Evolutionary conservation across 768 basidiomycete genomes (phyloP), one percentile per base, ranked within the genome.

Genomic region (Hortiboletus flavorubellus): DNA sequence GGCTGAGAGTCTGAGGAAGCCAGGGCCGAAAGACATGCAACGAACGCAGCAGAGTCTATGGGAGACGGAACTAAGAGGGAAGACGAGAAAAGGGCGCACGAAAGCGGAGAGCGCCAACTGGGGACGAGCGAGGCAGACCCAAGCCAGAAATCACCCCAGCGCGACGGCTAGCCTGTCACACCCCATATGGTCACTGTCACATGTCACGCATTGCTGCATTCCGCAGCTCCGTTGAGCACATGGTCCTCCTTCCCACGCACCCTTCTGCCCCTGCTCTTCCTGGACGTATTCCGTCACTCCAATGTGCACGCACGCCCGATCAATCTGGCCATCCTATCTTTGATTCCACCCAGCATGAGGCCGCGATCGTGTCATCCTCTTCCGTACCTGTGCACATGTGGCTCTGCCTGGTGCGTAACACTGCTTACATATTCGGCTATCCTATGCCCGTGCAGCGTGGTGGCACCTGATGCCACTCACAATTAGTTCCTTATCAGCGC

Each of bases 1-100:
- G 61, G 67, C 67, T 65, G 65, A 55, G 61, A 68, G 67, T 65
- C 68, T 68, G 67, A 69, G 56, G 38, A 47, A 52, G 55, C 60
- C 58, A 65, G 67, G 64, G 54, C 62, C 59, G 59, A 65, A 46
- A 47, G 61, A 60, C 67, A 69, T 68, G 64, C 67, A 69, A 62
- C 64, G 51, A 12, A 21, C 21, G 31, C 21, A 42, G 56, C 48
- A 53, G 50, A 52, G 48, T 62, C 55, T 53, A 58, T 34, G 42
- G 7, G n/a, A 29, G 37, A 16, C 21, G 21, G 21, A 21, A 21
- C 21, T 21, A 34, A 46, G 49, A 53, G 46, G 21, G 46, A 30
- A 49, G 21, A 43, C 15, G 29, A 34, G 21, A 33, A 23, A 18
- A 16, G 30, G 33, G 68, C 65, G 59, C 40, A 64, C 63, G 63